Evolutionary conservation across 345 rosid genomes (phyloP), one percentile per base, ranked within the genome.

Genomic region (Alliaria petiolata): DNA sequence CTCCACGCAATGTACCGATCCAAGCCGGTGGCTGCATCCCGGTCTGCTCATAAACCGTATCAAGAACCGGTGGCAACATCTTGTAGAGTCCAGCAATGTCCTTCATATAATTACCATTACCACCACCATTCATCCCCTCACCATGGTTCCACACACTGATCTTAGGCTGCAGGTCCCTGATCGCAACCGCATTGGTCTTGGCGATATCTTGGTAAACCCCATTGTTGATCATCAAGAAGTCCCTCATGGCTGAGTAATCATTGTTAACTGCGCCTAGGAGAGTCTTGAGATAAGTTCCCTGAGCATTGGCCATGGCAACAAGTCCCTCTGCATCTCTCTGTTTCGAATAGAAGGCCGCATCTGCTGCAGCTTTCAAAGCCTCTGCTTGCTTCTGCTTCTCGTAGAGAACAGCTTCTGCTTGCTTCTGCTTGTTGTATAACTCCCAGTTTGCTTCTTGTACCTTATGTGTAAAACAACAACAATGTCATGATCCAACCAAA

Each of bases 391-490:
- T 89, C 76, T 83, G 80, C 54, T 74, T 87, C 69, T 83, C 78
- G 20, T 75, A 87, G 2, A 87, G 80, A 28, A 71, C 47, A 5
- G 95, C 91, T 46, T 89, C 91, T 8, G 93, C 95, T 13, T 67
- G 74, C 69, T 87, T 85, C 45, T 87, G 90, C 64, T 88, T 88
- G 67, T 78, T 79, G 65, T 83, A 84, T 0, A 84, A 76, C 39
- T 80, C 86, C 93, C 90, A 86, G 46, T 86, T 88, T 6, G 93
- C 89, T 70, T 86, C 86, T 84, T 86, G 90, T n/a, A 88, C 89
- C 84, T n/a, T 69, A 36, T 33, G 25, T 36, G 45, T 2, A 56
- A 8, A 40, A 40, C 45, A 40, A 39, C 5, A 68, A 68, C 43
- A 68, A 68, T 55, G 34, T 55, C 22, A 56, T 6, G n/a, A 53